These are phyloP conservation scores for Pugionium dolabratum DNA, from an alignment of 345 rosid genomes.

Conservation along the genomic window DNA sequence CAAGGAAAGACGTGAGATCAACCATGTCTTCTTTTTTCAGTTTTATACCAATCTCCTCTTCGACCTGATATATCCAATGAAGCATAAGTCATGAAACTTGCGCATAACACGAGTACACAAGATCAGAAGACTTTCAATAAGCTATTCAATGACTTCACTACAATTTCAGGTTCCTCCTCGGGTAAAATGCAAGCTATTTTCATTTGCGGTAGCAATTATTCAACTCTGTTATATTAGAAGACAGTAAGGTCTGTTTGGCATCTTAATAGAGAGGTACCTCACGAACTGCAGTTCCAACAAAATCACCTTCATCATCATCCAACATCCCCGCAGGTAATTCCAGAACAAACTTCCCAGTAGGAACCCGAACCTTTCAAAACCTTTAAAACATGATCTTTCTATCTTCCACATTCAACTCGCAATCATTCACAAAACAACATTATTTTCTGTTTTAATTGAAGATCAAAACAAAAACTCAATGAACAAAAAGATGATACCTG, in stretches of 20 bases:
- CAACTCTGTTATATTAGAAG: no score
- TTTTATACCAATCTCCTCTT: constrained; percentile 84
- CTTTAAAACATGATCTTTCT: constrained; percentile 4
- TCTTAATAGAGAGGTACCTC: constrained; percentile 56
- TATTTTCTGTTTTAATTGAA: no score
- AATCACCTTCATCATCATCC: constrained; percentile 82
- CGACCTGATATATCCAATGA: constrained; percentile 57
- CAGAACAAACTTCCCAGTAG: constrained; percentile 71
- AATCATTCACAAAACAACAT: no score
- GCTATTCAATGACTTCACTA: no score
- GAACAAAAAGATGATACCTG: constrained; percentile 50
- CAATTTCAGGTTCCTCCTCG: no score
- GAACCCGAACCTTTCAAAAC: constrained; percentile 80
- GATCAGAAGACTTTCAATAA: no score
- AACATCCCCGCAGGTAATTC: constrained; percentile 98
- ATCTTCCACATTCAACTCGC: no score
- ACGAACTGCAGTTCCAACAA: constrained; percentile 88
- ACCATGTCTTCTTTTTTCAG: constrained; percentile 71
- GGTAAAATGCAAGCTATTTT: no score
- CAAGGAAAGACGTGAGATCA: constrained; percentile 84
- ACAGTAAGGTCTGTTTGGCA: no score
- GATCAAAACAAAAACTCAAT: no score
- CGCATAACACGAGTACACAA: not conserved
- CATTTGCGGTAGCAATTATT: not conserved
- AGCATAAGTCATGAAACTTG: constrained; percentile 9